Conservation (phyloP, 2,329 filamentous ascomycete genomes). For the Neodidymelliopsis sp. region DNA sequence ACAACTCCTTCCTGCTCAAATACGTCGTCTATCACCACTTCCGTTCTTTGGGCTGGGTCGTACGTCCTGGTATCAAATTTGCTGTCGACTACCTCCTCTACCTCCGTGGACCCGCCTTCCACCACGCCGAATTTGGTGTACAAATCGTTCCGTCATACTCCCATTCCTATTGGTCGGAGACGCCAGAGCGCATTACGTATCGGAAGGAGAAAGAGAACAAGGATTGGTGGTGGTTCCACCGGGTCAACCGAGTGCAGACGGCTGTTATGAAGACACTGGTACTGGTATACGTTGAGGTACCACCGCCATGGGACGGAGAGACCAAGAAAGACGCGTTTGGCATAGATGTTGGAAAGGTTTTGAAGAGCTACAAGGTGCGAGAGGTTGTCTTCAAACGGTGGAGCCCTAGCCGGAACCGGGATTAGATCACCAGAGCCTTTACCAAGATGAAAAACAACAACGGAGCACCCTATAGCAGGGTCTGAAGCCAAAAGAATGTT, state of each 20-base stretch:
- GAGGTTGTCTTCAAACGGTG: constrained; percentile 85
- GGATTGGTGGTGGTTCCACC: constrained; percentile 86
- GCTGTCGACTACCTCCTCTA: constrained; percentile 95
- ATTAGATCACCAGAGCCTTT: constrained; percentile 54
- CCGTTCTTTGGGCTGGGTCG: constrained; percentile 92
- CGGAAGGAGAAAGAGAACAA: constrained; percentile 59
- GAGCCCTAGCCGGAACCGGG: constrained; percentile 80
- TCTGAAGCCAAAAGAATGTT: no score
- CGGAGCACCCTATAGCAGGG: no score
- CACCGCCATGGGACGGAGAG: constrained; percentile 65
- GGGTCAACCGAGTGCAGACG: constrained; percentile 85
- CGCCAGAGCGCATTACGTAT: constrained; percentile 56
- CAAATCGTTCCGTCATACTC: constrained; percentile 84
- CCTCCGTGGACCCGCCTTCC: constrained; percentile 89
- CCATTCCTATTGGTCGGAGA: constrained; percentile 71
- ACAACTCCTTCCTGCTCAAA: constrained; percentile 84
- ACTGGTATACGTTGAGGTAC: constrained; percentile 89
- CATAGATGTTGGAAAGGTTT: constrained; percentile 66
- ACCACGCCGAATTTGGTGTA: constrained; percentile 92
- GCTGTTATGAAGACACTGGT: constrained; percentile 92
- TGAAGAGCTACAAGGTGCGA: constrained; percentile 76
- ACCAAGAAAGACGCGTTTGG: constrained; percentile 47
- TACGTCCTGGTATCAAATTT: constrained; percentile 92
- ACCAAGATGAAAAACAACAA: no score
- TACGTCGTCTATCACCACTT: constrained; percentile 97